phyloP scores from a whole-genome alignment of 768 basidiomycete species.

The Lenzites betulinus region DNA sequence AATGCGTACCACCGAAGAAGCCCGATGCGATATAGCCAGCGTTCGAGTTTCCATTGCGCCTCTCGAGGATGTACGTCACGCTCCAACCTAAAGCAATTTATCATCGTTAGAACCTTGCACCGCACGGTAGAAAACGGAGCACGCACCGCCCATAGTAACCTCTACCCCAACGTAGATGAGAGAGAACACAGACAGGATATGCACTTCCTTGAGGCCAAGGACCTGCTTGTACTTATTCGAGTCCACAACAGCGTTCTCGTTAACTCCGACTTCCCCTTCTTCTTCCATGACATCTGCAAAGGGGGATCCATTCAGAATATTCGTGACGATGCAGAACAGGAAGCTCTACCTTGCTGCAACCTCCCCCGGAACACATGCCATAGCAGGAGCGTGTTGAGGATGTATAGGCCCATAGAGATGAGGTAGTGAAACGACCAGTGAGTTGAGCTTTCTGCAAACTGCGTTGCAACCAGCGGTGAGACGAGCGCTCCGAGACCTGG shows the following conservation, averaged over 20 bases:
- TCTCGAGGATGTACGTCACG: slow-evolving; percentile 44
- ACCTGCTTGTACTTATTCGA: slow-evolving; percentile 37
- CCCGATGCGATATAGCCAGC: slow-evolving; percentile 47
- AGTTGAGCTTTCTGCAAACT: slow-evolving; percentile 44
- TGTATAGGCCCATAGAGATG: slow-evolving; percentile 33
- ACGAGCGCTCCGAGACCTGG: slow-evolving; percentile 59
- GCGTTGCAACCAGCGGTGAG: slow-evolving; percentile 56
- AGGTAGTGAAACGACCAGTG: slow-evolving; percentile 50
- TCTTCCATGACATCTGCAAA: slow-evolving; percentile 32
- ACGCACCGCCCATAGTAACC: slow-evolving; percentile 43
- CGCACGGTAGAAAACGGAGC: too few relatives aligned
- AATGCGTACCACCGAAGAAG: slow-evolving; percentile 39
- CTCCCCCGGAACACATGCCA: slow-evolving; percentile 32
- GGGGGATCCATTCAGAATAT: too few relatives aligned
- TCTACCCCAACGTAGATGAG: slow-evolving; percentile 47
- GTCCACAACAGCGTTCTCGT: slow-evolving; percentile 34
- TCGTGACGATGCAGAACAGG: too few relatives aligned
- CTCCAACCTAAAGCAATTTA: slow-evolving; percentile 40
- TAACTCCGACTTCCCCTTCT: slow-evolving; percentile 21
- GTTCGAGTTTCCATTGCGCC: slow-evolving; percentile 38
- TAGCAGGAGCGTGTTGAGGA: slow-evolving; percentile 22
- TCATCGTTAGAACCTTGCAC: not conserved
- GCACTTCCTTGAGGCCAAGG: slow-evolving; percentile 36
- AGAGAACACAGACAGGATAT: slow-evolving; percentile 41
- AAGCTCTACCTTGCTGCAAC: slow-evolving; percentile 29